Conservation (phyloP, 1,139 yeast species). For the Hyphopichia khmerensis region DNA sequence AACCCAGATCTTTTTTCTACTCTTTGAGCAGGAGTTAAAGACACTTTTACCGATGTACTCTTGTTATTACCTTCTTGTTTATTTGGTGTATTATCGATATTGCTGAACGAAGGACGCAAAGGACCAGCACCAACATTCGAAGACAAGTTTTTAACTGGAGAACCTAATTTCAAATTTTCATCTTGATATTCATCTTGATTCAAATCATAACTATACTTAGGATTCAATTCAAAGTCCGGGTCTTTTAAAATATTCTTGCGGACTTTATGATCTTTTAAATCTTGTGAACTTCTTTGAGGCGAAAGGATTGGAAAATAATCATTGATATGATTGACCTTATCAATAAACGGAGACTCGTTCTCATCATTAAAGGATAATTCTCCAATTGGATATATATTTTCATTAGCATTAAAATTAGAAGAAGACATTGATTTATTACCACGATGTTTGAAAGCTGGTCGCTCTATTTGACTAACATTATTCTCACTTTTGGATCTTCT, state of each 20-base stretch:
- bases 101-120: constrained; percentile 3
- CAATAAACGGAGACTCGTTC: constrained; percentile 18
- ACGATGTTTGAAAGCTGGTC: neutral
- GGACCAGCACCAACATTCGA: neutral
- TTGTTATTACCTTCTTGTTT: constrained; percentile 17
- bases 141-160: neutral
- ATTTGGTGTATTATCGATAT: constrained; percentile 13
- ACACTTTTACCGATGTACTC: constrained; percentile 39
- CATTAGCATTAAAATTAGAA: neutral
- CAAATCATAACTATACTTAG: neutral
- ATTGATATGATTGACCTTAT: constrained; percentile 5
- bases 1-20: constrained; percentile 42
- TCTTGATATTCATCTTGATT: neutral
- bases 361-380: constrained; percentile 9
- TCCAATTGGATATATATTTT: constrained; percentile 10
- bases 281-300: too few relatives aligned
- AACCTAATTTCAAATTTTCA: too few relatives aligned
- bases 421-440: neutral
- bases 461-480: neutral
- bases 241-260: neutral
- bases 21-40: constrained; percentile 56
- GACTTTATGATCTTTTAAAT: neutral
- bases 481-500: constrained; percentile 6
- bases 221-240: neutral
- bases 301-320: too few relatives aligned